Evolutionary conservation across 192 early-diverging fungal species (phyloP).

Genomic region (Mortierella alpina): DNA sequence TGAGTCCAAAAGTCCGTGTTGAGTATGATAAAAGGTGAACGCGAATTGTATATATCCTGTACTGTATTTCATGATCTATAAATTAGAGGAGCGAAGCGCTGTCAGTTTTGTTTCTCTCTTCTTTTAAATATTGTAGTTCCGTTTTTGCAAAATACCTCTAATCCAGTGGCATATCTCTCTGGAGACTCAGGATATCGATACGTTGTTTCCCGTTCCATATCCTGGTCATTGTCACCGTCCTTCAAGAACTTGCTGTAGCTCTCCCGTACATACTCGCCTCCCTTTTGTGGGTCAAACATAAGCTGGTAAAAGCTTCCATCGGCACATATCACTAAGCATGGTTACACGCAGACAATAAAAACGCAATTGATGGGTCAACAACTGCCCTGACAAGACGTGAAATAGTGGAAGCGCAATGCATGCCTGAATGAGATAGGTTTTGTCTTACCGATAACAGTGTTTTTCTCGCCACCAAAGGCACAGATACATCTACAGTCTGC

Average conservation of each 20-base stretch:
- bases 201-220: background rate
- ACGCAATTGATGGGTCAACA: background rate
- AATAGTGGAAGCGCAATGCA: background rate
- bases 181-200: too few relatives aligned
- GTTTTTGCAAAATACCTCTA: too few relatives aligned
- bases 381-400: background rate
- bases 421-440: background rate
- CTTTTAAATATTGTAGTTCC: too few relatives aligned
- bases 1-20: background rate
- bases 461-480: slow-evolving; percentile 82
- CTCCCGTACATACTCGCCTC: slow-evolving; percentile 72
- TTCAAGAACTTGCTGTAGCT: slow-evolving; percentile 52
- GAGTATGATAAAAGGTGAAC: background rate
- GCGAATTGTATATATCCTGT: too few relatives aligned
- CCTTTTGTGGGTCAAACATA: slow-evolving; percentile 79
- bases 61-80: too few relatives aligned
- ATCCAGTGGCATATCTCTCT: too few relatives aligned
- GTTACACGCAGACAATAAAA: background rate
- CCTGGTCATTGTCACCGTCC: slow-evolving; percentile 44
- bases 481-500: slow-evolving; percentile 84
- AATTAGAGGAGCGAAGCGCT: too few relatives aligned
- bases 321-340: slow-evolving; percentile 75
- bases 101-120: too few relatives aligned
- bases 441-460: slow-evolving; percentile 73
- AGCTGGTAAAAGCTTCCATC: slow-evolving; percentile 91